Percentiles rank a stretch among this genome's conserved stretches.
These are phyloP conservation scores for Hypholoma fasciculare DNA, from an alignment of 768 basidiomycete genomes.

Conservation along the genomic window DNA sequence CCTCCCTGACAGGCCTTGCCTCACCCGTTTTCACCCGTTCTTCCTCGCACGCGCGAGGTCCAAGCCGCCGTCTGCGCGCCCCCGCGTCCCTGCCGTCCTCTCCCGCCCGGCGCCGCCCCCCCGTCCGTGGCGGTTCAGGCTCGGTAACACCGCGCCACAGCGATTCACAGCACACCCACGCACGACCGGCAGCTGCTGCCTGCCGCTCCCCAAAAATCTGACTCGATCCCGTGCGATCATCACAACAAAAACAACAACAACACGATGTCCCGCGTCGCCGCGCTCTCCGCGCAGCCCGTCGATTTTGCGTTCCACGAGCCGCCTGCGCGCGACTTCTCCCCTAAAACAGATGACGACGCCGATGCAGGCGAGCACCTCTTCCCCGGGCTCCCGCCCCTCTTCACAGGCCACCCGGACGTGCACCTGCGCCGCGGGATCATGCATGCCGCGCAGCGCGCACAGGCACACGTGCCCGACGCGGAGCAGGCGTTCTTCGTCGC, in stretches of 20 bases:
- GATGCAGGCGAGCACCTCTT: conserved; percentile 48
- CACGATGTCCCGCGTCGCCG: conserved; percentile 60
- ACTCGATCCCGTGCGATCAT: neutral
- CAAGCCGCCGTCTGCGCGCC: conserved; percentile 53
- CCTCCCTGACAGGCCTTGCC: conserved; percentile 64
- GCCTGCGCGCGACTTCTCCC: conserved; percentile 59
- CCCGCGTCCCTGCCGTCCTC: conserved; percentile 55
- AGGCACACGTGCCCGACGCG: conserved; percentile 63
- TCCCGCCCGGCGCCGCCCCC: conserved; percentile 55
- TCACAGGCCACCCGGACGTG: conserved; percentile 67
- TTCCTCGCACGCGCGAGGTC: conserved; percentile 72
- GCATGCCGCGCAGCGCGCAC: conserved; percentile 52
- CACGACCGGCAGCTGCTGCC: neutral
- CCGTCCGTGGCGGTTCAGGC: conserved; percentile 74
- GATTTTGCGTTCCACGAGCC: conserved; percentile 36
- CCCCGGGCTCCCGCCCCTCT: conserved; percentile 64
- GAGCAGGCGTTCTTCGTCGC: conserved; percentile 97
- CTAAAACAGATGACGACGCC: conserved; percentile 23
- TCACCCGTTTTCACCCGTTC: conserved; percentile 48
- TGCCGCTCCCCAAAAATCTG: neutral
- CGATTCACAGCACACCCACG: neutral
- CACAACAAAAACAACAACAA: neutral
- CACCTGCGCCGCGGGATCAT: conserved; percentile 81
- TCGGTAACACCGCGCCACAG: conserved; percentile 54
- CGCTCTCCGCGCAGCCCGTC: conserved; percentile 38